These are phyloP conservation scores for Mucuna pruriens DNA, from an alignment of 306 rosid genomes.

Conservation along the genomic window DNA sequence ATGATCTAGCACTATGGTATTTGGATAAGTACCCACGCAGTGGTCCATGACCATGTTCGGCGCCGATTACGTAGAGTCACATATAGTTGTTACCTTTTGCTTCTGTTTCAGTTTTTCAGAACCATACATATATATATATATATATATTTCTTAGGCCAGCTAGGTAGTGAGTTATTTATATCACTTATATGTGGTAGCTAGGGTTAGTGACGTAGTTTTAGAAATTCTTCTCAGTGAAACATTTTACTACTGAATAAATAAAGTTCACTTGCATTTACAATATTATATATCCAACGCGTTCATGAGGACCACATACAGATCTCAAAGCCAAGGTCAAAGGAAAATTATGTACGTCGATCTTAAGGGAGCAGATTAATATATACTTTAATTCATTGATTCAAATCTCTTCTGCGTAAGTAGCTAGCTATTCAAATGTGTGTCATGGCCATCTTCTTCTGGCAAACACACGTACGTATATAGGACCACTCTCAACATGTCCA, in stretches of 20 bases:
- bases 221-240: conserved; percentile 26
- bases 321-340: neutral
- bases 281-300: neutral
- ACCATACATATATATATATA: too few relatives aligned
- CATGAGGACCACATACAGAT: conserved; percentile 38
- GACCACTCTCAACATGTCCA: conserved; percentile 3
- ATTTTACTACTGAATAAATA: neutral
- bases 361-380: neutral
- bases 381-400: neutral
- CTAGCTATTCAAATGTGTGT: neutral
- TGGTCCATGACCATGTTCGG: conserved; percentile 46
- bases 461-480: neutral
- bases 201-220: neutral
- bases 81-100: conserved; percentile 8
- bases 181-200: neutral
- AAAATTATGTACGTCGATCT: conserved; percentile 22
- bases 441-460: neutral
- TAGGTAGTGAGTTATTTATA: neutral
- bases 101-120: conserved; percentile 12
- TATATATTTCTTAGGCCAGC: conserved; percentile 14
- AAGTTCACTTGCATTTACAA: neutral
- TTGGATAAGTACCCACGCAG: neutral
- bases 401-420: neutral
- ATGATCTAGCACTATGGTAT: neutral
- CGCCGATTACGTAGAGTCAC: conserved; percentile 48